Conservation (phyloP, 2,329 filamentous ascomycete genomes). For the Fusarium staphyleae region DNA sequence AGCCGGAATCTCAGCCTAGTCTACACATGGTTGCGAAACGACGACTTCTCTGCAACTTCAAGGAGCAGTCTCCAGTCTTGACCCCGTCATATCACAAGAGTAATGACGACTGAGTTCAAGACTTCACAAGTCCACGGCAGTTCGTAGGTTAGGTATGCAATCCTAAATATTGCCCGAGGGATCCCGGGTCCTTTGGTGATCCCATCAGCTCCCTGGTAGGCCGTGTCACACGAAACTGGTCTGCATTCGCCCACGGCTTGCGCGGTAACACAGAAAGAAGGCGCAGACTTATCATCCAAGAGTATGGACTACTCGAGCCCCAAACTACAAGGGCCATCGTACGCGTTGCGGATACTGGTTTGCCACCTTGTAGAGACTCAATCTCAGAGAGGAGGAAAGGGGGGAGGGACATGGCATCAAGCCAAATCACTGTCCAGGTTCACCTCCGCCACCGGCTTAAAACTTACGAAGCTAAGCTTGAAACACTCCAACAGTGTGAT, state of each 20-base stretch:
- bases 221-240: not conserved
- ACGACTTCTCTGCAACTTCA: no score
- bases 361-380: no score
- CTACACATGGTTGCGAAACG: no score
- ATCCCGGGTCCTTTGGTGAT: not conserved
- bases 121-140: not conserved
- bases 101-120: not conserved
- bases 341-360: no score
- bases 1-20: no score
- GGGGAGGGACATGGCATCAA: no score
- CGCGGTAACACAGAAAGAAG: not conserved
- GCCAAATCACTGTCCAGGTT: no score
- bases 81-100: not conserved
- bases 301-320: not conserved
- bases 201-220: not conserved
- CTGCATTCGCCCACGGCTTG: not conserved
- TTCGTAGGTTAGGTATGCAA: not conserved
- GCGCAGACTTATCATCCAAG: not conserved
- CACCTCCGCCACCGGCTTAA: no score
- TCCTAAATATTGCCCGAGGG: not conserved
- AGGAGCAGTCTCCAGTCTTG: no score
- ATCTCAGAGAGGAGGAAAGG: no score
- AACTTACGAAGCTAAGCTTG: no score
- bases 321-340: not conserved
- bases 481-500: no score